Evolutionary conservation across 768 basidiomycete species (phyloP), one percentile per base, ranked within the genome.

Genomic region (Austroboletus eburneus): DNA sequence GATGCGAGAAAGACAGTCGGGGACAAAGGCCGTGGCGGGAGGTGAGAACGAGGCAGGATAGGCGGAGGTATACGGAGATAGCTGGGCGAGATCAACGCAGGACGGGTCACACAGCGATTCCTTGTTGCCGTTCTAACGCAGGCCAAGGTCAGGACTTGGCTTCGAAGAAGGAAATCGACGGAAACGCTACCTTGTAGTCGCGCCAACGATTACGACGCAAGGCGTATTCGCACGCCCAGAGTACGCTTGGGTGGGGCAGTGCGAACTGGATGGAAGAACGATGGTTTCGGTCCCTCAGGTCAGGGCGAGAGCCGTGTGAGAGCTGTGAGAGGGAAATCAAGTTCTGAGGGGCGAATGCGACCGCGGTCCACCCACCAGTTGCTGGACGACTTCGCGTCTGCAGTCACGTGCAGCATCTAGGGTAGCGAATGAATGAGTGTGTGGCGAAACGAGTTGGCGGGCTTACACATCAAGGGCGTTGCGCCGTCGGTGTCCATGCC

Each of bases 381-480:
- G 67, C 51, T 77, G 73, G 8, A 83, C 83, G n/a, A 88, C 83
- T 43, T 81, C 75, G 34, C 81, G 60, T 54, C 74, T 77, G 38
- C 83, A 80, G 63, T 91, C 87, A 47, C 87, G 80, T 38, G 85
- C 78, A 24, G 87, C 86, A 66, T 90, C 87, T 91, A 60, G 46
- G 51, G 38, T 8, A 33, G n/a, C 8, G 14, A 27, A 13, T 40
- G 29, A 29, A 29, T 44, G 30, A 51, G 29, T 8, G 18, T 12
- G 32, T 16, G 20, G 16, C 7, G 18, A 34, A 39, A 37, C 30
- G 47, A 42, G 17, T 9, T 1, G 43, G 45, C 39, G 23, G 21
- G 72, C 83, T 69, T 72, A 91, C 87, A 91, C 87, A 91, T 91
- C 49, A 91, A 71, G 6, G 87, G 80, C 22, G 87, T 91, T 20